Conservation (phyloP, 2,329 filamentous ascomycete species). For the Shiraia sp. region DNA sequence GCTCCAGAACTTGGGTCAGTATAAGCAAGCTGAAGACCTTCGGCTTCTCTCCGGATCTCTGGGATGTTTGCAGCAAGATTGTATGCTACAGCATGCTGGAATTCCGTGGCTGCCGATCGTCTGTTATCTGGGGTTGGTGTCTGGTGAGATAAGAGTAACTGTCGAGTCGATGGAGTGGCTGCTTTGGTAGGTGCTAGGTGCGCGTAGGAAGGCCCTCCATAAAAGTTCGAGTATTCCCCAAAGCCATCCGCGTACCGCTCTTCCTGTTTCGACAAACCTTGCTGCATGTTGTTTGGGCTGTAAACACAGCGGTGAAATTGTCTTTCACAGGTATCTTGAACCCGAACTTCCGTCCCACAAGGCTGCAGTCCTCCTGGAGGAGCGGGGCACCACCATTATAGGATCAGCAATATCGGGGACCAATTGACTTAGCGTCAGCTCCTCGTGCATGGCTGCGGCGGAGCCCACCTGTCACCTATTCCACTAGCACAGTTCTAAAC, state of each 20-base stretch:
- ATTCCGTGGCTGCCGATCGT: neutral
- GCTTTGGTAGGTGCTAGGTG: conserved; percentile 9
- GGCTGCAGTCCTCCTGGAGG: neutral
- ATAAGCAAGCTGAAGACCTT: conserved; percentile 13
- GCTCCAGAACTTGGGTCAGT: neutral
- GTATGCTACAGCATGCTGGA: conserved; percentile 10
- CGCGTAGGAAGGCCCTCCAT: conserved; percentile 10
- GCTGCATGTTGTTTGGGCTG: conserved; percentile 6
- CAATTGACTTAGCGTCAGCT: conserved; percentile 3
- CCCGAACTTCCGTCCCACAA: conserved; percentile 1
- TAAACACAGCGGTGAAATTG: neutral
- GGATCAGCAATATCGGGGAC: neutral
- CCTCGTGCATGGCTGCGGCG: neutral
- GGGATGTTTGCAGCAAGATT: conserved; percentile 12
- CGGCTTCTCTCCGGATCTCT: conserved; percentile 7
- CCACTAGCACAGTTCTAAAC: no score
- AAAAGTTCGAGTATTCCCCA: conserved; percentile 9
- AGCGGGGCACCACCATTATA: conserved; percentile 1
- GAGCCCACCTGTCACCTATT: no score
- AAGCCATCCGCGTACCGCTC: conserved; percentile 11
- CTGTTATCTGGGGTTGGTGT: neutral
- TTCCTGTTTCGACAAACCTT: conserved; percentile 1
- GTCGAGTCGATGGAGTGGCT: conserved; percentile 1
- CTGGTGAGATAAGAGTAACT: conserved; percentile 1
- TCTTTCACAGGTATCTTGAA: neutral